These are phyloP conservation scores for Plasmodium ovale DNA, from an alignment of 169 alveolate genomes.

Conservation along the genomic window DNA sequence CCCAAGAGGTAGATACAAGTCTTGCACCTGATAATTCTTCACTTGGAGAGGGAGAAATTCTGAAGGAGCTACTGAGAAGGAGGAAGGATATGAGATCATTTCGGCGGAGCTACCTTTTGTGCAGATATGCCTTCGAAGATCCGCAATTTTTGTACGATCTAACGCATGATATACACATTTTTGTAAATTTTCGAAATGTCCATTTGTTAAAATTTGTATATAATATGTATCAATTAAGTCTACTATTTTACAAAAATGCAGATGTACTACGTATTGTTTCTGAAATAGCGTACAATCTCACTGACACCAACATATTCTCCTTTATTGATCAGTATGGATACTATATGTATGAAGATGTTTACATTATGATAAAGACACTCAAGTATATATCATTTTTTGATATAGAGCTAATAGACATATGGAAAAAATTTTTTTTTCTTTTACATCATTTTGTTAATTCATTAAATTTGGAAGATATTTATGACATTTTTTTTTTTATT, in stretches of 20 bases:
- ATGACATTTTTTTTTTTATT: constrained; percentile 58
- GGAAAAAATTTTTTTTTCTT: constrained; percentile 62
- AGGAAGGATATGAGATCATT: neutral
- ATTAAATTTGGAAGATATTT: constrained; percentile 39
- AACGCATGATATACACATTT: constrained; percentile 50
- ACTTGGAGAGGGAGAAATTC: too few relatives aligned
- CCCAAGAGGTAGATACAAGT: too few relatives aligned
- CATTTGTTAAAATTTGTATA: constrained; percentile 36
- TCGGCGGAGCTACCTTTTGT: neutral
- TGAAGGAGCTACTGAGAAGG: neutral
- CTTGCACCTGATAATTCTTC: neutral
- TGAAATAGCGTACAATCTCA: constrained; percentile 16
- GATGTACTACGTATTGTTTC: constrained; percentile 43
- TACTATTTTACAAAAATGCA: constrained; percentile 38
- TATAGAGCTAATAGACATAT: constrained; percentile 10
- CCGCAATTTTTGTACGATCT: constrained; percentile 30
- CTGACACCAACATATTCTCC: constrained; percentile 44
- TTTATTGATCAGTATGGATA: constrained; percentile 58
- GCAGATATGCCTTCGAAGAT: constrained; percentile 4
- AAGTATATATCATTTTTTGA: constrained; percentile 54
- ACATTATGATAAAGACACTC: constrained; percentile 40
- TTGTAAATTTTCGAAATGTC: constrained; percentile 27
- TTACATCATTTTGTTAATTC: constrained; percentile 29
- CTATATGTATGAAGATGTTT: constrained; percentile 50
- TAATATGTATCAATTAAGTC: constrained; percentile 43